phyloP scores from a whole-genome alignment of 495 filamentous ascomycete species.

The Penicillium pulvis region DNA sequence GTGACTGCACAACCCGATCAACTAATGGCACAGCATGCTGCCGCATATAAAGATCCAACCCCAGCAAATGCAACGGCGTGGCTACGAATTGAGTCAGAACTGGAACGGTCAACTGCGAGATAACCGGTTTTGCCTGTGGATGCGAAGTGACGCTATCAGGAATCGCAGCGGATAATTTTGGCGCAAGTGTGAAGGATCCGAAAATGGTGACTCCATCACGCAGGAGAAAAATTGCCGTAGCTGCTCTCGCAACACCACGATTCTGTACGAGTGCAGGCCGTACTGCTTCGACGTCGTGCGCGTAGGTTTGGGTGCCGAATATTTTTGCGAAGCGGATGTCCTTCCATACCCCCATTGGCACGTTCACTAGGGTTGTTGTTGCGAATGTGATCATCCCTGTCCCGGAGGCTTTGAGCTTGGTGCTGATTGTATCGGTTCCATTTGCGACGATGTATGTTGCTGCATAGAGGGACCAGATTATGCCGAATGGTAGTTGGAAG shows the following conservation, averaged over 20 bases:
- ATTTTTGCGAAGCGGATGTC: conserved; percentile 39
- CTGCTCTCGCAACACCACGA: conserved; percentile 19
- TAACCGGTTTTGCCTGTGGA: conserved; percentile 29
- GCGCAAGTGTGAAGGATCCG: conserved; percentile 39
- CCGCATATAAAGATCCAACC: conserved; percentile 36
- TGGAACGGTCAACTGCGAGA: conserved; percentile 37
- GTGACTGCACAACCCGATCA: conserved; percentile 27
- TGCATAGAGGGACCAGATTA: conserved; percentile 36
- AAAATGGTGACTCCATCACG: conserved; percentile 43
- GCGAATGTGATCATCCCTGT: conserved; percentile 30
- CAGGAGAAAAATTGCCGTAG: conserved; percentile 54
- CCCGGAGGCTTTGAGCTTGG: conserved; percentile 19
- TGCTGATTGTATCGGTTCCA: conserved; percentile 30
- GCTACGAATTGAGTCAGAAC: conserved; percentile 37
- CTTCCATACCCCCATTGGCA: conserved; percentile 40
- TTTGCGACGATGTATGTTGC: conserved; percentile 40
- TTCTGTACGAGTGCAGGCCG: conserved; percentile 12
- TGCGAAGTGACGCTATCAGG: conserved; percentile 28
- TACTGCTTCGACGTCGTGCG: conserved; percentile 11
- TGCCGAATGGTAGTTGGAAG: conserved; percentile 27
- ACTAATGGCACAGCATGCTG: conserved; percentile 22
- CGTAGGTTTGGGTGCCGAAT: conserved; percentile 23
- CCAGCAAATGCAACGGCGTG: conserved; percentile 39
- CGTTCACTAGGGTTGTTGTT: conserved; percentile 33
- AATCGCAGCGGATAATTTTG: conserved; percentile 23